Conservation (phyloP, 306 rosid genomes). For the Lithocarpus polystachyus region DNA sequence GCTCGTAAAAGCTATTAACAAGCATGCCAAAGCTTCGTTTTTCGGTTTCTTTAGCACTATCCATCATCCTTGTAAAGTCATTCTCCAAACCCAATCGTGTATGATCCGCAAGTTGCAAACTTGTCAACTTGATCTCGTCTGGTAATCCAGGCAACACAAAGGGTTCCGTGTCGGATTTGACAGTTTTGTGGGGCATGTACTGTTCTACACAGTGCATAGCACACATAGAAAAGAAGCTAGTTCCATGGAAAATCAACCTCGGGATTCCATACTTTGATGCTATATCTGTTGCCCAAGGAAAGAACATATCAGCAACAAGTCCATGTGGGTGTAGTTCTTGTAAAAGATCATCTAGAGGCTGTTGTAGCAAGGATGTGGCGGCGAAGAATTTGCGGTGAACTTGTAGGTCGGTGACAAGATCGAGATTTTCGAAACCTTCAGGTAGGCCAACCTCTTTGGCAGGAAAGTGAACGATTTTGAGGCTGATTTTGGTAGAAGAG, state of each 20-base stretch:
- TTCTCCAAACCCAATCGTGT: conserved; percentile 4
- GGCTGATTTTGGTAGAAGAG: not conserved
- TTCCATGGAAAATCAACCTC: conserved; percentile 26
- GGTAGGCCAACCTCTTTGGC: conserved; percentile 4
- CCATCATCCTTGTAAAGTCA: conserved; percentile 7
- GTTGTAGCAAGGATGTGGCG: not conserved
- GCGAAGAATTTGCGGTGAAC: not conserved
- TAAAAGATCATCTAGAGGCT: not conserved
- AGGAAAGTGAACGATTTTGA: not conserved
- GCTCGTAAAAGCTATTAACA: conserved; percentile 43
- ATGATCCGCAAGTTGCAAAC: conserved; percentile 12
- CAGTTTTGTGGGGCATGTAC: conserved; percentile 17
- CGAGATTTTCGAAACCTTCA: not conserved
- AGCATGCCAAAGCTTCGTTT: conserved; percentile 32
- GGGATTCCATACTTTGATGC: conserved; percentile 22
- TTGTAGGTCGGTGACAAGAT: not conserved
- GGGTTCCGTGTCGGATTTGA: conserved; percentile 28
- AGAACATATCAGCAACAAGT: conserved; percentile 17
- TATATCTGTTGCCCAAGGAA: conserved; percentile 17
- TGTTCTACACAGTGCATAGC: not conserved
- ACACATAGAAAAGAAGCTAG: conserved; percentile 21
- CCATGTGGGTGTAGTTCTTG: not conserved
- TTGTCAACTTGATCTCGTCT: conserved; percentile 21
- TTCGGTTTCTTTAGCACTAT: conserved; percentile 9
- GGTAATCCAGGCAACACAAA: conserved; percentile 31